These are phyloP conservation scores for Funneliformis caledonium DNA, from an alignment of 371 early-diverging fungal species.

Conservation along the genomic window DNA sequence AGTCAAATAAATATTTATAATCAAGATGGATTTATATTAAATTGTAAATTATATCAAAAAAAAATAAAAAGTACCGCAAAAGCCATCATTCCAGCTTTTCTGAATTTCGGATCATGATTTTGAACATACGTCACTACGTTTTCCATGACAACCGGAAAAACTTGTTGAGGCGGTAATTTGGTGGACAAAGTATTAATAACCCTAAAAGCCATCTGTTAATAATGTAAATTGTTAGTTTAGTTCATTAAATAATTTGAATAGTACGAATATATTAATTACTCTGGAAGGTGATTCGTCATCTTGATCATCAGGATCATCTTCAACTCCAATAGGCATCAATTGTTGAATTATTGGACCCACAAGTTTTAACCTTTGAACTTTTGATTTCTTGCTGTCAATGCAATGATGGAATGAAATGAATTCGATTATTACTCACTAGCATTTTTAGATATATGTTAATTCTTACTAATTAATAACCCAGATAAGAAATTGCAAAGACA, in stretches of 20 bases:
- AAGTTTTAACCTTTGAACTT: slow-evolving; percentile 80
- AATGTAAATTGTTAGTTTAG: not conserved
- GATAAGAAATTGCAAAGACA: slow-evolving; percentile 84
- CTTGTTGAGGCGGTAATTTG: slow-evolving; percentile 84
- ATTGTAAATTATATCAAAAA: not conserved
- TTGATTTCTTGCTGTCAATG: slow-evolving; percentile 68
- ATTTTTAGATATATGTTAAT: not conserved
- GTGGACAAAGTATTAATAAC: slow-evolving; percentile 79
- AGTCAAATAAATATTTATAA: not conserved
- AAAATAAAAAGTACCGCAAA: slow-evolving; percentile 66
- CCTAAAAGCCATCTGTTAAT: slow-evolving; percentile 60
- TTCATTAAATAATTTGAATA: not conserved
- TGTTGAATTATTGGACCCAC: slow-evolving; percentile 75
- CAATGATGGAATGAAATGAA: not conserved
- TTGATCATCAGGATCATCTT: slow-evolving; percentile 83
- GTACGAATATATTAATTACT: slow-evolving; percentile 48
- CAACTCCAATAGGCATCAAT: slow-evolving; percentile 83
- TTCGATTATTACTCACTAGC: not conserved
- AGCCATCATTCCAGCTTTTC: slow-evolving; percentile 89
- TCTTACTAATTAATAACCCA: slow-evolving; percentile 82
- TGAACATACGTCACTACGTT: slow-evolving; percentile 78
- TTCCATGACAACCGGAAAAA: slow-evolving; percentile 79
- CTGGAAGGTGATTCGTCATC: slow-evolving; percentile 87
- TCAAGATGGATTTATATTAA: not conserved
- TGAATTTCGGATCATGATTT: slow-evolving; percentile 68